Evolutionary conservation across 2,329 filamentous ascomycete genomes (phyloP), one percentile per base, ranked within the genome.

Genomic region (Diplodia seriata): DNA sequence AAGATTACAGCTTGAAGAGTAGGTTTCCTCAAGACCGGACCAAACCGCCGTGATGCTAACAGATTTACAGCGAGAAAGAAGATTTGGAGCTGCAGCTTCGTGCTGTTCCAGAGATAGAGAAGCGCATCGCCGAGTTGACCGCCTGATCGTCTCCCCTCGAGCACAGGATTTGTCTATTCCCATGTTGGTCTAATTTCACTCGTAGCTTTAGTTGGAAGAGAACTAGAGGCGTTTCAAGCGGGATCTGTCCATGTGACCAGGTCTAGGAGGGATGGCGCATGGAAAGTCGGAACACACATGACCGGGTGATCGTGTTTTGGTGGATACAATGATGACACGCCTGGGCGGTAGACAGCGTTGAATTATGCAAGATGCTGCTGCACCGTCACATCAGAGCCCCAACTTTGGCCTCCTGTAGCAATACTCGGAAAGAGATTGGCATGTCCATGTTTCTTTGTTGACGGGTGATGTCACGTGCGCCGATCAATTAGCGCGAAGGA

Each of bases 21-120:
- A 80, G 79, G 84, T 80, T 18, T 11, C 15, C 4, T 23, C 29
- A 43, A 12, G 38, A 31, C 20, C 20, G 14, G 55, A 40, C 23
- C 70, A 31, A 23, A 4, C 20, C 3, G 4, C 26, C n/a, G 29
- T 15, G 18, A 40, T 51, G 43, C 67, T 69, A 38, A 70, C 68
- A 66, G 71, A 76, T 43, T 20, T 2, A n/a, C 64, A 87, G 85
- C 80, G 95, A 98, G 84, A 96, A 91, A 79, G 95, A 99, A 76
- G 94, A 98, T 72, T 84, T 98, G 53, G 94, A 98, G 69, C 83
- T 97, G 61, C 86, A 92, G 77, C 81, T 99, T 63, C 85, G 95
- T 69, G 90, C 93, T 70, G 91, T 98, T 9, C 93, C 93, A 0
- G 94, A 97, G 75, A 86, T 97, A 71, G 90, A 97, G 85, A 89